Percentiles rank a stretch among this genome's conserved stretches.
phyloP scores from a whole-genome alignment of 371 early-diverging fungal species.

The Dinochytrium kinnereticum region DNA sequence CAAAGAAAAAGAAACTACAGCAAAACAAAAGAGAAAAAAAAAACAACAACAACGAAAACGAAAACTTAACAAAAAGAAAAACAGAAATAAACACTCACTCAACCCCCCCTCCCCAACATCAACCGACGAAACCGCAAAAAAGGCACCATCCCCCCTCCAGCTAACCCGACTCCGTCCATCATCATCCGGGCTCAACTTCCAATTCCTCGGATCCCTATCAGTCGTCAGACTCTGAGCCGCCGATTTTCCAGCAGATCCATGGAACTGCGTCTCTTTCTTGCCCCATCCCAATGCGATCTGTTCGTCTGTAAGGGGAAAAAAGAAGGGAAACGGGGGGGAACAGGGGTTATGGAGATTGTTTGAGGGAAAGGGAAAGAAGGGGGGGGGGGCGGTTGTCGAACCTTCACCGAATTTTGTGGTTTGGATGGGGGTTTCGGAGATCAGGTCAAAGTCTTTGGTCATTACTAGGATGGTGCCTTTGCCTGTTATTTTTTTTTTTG shows the following conservation, averaged over 20 bases:
- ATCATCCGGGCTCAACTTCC: conserved; percentile 68
- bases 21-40: no score
- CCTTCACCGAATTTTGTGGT: conserved; percentile 74
- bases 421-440: conserved; percentile 76
- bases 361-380: no score
- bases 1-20: no score
- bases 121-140: conserved; percentile 73
- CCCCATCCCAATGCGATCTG: conserved; percentile 96
- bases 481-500: conserved; percentile 30
- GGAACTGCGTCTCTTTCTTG: conserved; percentile 96
- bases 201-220: conserved; percentile 44
- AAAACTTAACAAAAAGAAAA: no score
- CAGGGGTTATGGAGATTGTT: no score
- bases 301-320: conserved; percentile 59
- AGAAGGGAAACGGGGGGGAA: no score
- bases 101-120: conserved; percentile 59
- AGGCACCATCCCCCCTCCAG: conserved; percentile 93
- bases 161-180: conserved; percentile 75
- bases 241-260: conserved; percentile 87
- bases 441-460: conserved; percentile 91
- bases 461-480: conserved; percentile 81
- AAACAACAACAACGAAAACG: no score
- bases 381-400: no score
- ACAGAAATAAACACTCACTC: no score
- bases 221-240: conserved; percentile 65